Evolutionary conservation across 805 yeast genomes (phyloP).

Genomic region (Metschnikowia sp.): DNA sequence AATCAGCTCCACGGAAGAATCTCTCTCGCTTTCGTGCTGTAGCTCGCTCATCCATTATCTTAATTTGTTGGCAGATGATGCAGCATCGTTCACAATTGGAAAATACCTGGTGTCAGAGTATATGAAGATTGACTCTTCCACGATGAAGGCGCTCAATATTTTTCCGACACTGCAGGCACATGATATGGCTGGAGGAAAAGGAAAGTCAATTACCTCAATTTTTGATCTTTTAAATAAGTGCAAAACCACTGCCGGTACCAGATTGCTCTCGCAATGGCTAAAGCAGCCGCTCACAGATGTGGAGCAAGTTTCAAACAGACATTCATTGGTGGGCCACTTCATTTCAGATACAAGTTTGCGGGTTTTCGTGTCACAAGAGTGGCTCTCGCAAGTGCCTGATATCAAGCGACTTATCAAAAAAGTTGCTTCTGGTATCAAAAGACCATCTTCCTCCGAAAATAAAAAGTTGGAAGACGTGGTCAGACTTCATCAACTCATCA

Average conservation of each 20-base stretch:
- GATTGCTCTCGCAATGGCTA: constrained; percentile 88
- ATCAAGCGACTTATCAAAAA: constrained; percentile 71
- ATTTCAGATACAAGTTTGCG: constrained; percentile 69
- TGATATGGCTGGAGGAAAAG: constrained; percentile 17
- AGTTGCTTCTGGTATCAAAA: constrained; percentile 37
- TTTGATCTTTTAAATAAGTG: constrained; percentile 86
- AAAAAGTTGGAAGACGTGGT: constrained; percentile 86
- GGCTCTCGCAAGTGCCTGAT: constrained; percentile 77
- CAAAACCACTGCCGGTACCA: constrained; percentile 83
- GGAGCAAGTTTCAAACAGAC: constrained; percentile 61
- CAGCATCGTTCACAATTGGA: constrained; percentile 55
- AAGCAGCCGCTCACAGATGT: constrained; percentile 86
- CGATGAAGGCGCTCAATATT: constrained; percentile 81
- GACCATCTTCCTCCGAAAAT: constrained; percentile 32
- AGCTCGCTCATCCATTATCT: constrained; percentile 70
- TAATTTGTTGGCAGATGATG: constrained; percentile 56
- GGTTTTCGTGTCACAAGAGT: constrained; percentile 60
- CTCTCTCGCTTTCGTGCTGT: constrained; percentile 56
- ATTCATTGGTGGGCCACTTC: constrained; percentile 67
- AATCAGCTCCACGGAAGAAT: constrained; percentile 41
- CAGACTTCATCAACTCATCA: constrained; percentile 76
- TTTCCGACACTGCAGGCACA: constrained; percentile 49
- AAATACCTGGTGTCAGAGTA: constrained; percentile 72
- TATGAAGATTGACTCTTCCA: constrained; percentile 90
- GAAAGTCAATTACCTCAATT: constrained; percentile 46